A percentile compares a stretch with the other conserved stretches of the same genome.
Conservation (phyloP, 2,329 filamentous ascomycete species). For the Penicillium concentricum region DNA sequence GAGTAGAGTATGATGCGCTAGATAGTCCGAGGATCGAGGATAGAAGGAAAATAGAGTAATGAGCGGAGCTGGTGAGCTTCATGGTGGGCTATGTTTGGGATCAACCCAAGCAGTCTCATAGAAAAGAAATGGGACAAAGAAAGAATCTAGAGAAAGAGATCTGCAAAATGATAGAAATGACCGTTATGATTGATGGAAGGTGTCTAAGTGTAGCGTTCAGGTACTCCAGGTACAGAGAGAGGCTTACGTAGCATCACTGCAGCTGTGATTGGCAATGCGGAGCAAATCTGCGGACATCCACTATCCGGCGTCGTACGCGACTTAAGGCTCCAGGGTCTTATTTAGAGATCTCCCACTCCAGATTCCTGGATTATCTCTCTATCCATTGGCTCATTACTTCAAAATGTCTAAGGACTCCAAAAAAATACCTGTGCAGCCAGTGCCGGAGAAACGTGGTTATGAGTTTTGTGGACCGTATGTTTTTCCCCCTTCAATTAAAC, state of each 20-base stretch:
- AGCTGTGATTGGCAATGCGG: slow-evolving; percentile 17
- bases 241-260: slow-evolving; percentile 21
- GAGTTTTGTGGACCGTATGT: slow-evolving; percentile 51
- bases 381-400: background rate
- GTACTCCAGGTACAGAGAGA: background rate
- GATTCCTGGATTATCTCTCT: slow-evolving; percentile 3
- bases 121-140: slow-evolving; percentile 4
- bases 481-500: background rate
- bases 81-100: slow-evolving; percentile 25
- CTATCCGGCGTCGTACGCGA: slow-evolving; percentile 23
- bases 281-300: slow-evolving; percentile 14
- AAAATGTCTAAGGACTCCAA: slow-evolving; percentile 32
- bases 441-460: slow-evolving; percentile 46
- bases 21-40: slow-evolving; percentile 31
- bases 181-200: background rate
- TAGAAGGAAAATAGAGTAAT: slow-evolving; percentile 35
- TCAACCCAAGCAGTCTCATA: slow-evolving; percentile 2
- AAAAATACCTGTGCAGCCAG: slow-evolving; percentile 34
- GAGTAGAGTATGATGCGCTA: slow-evolving; percentile 36
- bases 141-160: slow-evolving; percentile 8
- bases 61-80: slow-evolving; percentile 33
- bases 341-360: slow-evolving; percentile 5
- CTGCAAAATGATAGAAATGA: slow-evolving; percentile 1
- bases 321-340: slow-evolving; percentile 2
- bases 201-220: background rate